Percentiles rank a stretch among this genome's conserved stretches.
Conservation (phyloP, 345 rosid genomes). For the Camelina neglecta region DNA sequence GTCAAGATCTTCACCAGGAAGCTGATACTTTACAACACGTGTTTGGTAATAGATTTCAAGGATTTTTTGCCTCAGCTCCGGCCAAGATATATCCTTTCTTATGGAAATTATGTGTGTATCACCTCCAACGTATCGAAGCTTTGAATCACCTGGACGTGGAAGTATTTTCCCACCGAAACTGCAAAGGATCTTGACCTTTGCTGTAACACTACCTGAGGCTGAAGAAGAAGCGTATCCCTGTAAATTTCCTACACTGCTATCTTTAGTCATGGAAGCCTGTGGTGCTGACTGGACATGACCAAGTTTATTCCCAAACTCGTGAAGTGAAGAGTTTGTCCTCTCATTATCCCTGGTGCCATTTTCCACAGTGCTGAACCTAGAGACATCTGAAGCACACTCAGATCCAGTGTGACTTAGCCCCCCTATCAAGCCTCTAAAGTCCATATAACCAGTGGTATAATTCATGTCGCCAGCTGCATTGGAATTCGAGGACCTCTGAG, state of each 20-base stretch:
- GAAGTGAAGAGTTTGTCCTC: conserved; percentile 50
- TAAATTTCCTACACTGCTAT: conserved; percentile 42
- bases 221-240: conserved; percentile 49
- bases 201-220: conserved; percentile 52
- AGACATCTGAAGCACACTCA: conserved; percentile 67
- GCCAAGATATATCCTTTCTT: conserved; percentile 68
- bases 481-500: conserved; percentile 54
- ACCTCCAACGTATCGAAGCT: conserved; percentile 93
- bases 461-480: conserved; percentile 52
- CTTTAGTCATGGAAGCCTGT: conserved; percentile 49
- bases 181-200: conserved; percentile 76
- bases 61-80: conserved; percentile 64
- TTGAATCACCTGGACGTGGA: conserved; percentile 90
- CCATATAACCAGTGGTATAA: conserved; percentile 63
- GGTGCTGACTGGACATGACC: conserved; percentile 60
- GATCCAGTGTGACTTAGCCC: conserved; percentile 67
- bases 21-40: conserved; percentile 80
- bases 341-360: conserved; percentile 58
- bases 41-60: conserved; percentile 65
- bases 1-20: conserved; percentile 96
- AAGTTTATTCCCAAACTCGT: conserved; percentile 52
- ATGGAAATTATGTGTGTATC: conserved; percentile 72
- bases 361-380: conserved; percentile 51
- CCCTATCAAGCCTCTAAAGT: conserved; percentile 65
- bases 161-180: conserved; percentile 89